Conservation (phyloP, 306 rosid species). For the Benincasa hispida region DNA sequence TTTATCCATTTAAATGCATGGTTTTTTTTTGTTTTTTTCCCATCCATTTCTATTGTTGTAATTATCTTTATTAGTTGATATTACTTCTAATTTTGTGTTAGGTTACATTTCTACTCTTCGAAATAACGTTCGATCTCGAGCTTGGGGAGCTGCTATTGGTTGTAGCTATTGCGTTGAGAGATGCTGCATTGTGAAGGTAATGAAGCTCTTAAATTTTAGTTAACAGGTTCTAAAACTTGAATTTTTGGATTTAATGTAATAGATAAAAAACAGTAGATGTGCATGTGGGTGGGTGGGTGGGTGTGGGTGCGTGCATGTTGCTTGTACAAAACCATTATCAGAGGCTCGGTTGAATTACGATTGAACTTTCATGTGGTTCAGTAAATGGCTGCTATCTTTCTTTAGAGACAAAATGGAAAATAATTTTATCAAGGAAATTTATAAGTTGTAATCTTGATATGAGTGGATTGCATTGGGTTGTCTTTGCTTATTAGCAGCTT, state of each 20-base stretch:
- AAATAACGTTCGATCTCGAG: conserved; percentile 94
- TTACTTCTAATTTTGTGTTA: conserved; percentile 19
- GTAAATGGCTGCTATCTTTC: not conserved
- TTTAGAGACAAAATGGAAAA: not conserved
- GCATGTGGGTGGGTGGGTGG: too few relatives aligned
- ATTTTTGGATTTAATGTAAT: not conserved
- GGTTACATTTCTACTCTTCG: conserved; percentile 85
- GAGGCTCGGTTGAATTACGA: not conserved
- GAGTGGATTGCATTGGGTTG: not conserved
- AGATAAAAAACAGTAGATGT: not conserved
- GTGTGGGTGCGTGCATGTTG: too few relatives aligned
- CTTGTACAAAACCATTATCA: not conserved
- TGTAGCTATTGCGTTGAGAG: conserved; percentile 84
- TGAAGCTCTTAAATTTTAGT: not conserved
- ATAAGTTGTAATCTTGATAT: not conserved
- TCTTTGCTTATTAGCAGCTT: not conserved
- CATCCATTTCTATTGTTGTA: not conserved
- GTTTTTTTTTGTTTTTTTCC: too few relatives aligned
- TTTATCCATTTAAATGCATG: not conserved
- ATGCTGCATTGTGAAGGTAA: conserved; percentile 91
- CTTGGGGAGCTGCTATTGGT: conserved; percentile 99
- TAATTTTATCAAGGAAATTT: not conserved
- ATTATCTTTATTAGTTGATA: not conserved
- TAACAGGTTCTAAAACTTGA: not conserved
- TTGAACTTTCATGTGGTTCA: not conserved